Base-by-base conservation (phyloP, 208 protist species). In the Trichomonas vaginalis region DNA sequence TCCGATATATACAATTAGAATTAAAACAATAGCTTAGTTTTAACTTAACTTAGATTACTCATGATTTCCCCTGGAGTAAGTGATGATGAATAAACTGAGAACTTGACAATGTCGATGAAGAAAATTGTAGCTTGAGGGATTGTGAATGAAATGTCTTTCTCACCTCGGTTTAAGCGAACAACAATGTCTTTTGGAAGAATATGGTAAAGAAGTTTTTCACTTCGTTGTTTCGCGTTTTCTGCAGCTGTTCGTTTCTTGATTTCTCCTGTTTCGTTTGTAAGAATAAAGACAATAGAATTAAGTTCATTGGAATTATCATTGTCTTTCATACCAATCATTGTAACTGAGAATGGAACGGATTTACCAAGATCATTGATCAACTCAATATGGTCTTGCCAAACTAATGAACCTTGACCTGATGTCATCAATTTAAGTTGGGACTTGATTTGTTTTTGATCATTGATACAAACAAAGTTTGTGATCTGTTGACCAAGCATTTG, bases 171-270 rank as follows among this genome's bases (percentile, higher is more conserved):
- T n/a, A n/a, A n/a, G 6, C 48, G 45, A 0, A 15, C 51, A 47
- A 92, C 51, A 32, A 92, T 92, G 37, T 92, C 86, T 51, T 92
- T 92, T 39, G 86, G 86, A 51, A 92, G 45, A 9, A 92, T 92
- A 10, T 92, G 86, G 1, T 48, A 92, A 21, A 92, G 15, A 39
- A 92, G 46, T 23, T 92, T 48, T 56, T 92, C 86, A 1, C 23
- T 39, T 17, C 51, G 8, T 14, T 45, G 32, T 51, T 92, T 92
- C 35, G 86, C 86, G n/a, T 92, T 45, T 92, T 92, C 86, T 39
- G 46, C 86, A 35, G 37, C 10, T 12, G 35, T 48, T 40, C 45
- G 48, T 47, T 92, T 42, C 45, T 39, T 92, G n/a, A 51, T 51
- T 92, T 92, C 86, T 27, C 39, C 10, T 92, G 86, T 92, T 51